phyloP scores from a whole-genome alignment of 2,329 filamentous ascomycete genomes.

The Penicillium sp. region DNA sequence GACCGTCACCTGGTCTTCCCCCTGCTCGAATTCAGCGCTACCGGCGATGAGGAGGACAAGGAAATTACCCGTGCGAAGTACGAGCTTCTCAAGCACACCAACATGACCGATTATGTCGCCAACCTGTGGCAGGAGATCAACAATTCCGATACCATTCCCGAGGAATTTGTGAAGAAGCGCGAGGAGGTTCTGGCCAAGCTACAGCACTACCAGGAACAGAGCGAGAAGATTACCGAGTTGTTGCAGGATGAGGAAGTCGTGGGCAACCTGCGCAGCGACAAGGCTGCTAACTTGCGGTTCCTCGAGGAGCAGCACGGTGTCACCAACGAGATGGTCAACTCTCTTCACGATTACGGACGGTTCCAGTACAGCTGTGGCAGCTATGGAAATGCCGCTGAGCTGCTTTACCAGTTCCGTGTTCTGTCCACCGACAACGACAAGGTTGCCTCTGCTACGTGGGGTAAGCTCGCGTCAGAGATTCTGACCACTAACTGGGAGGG shows the following conservation, averaged over 20 bases:
- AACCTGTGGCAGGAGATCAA: slow-evolving; percentile 88
- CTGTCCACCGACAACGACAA: slow-evolving; percentile 98
- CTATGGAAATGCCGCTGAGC: slow-evolving; percentile 84
- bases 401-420: slow-evolving; percentile 96
- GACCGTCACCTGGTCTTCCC: slow-evolving; percentile 97
- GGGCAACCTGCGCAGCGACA: slow-evolving; percentile 87
- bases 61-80: slow-evolving; percentile 86
- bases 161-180: slow-evolving; percentile 84
- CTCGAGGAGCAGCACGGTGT: slow-evolving; percentile 95
- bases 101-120: slow-evolving; percentile 98
- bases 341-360: slow-evolving; percentile 91
- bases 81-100: slow-evolving; percentile 90
- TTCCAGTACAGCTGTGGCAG: slow-evolving; percentile 98
- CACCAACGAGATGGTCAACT: slow-evolving; percentile 92
- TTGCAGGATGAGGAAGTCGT: slow-evolving; percentile 87
- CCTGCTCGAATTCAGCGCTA: slow-evolving; percentile 85
- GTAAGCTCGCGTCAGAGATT: slow-evolving; percentile 95
- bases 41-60: slow-evolving; percentile 74
- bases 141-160: slow-evolving; percentile 71
- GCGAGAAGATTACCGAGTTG: slow-evolving; percentile 81
- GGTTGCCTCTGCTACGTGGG: slow-evolving; percentile 93
- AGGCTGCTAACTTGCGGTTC: slow-evolving; percentile 97
- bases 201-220: slow-evolving; percentile 82
- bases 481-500: slow-evolving; percentile 92
- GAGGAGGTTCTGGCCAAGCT: slow-evolving; percentile 82